Conservation (phyloP, 495 filamentous ascomycete genomes). For the Monascus purpureus region DNA sequence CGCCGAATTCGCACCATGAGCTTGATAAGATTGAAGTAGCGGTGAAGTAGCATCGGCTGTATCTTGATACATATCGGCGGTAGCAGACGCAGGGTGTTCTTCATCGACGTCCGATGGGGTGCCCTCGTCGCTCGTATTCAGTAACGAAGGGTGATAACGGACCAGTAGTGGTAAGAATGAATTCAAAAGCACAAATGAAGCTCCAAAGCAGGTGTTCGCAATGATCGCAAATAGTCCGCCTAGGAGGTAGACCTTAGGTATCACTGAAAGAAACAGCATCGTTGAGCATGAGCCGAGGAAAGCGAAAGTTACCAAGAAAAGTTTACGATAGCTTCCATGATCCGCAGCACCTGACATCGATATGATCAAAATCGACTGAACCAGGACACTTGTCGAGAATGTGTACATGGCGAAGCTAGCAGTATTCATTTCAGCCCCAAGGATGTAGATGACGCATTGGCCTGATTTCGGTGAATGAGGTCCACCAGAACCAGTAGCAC, state of each 20-base stretch:
- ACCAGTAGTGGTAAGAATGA: slow-evolving; percentile 74
- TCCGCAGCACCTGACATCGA: slow-evolving; percentile 94
- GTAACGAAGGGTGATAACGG: slow-evolving; percentile 50
- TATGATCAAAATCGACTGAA: slow-evolving; percentile 82
- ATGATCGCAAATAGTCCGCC: slow-evolving; percentile 74
- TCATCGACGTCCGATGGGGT: neutral
- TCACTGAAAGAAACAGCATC: slow-evolving; percentile 78
- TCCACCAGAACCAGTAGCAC: slow-evolving; percentile 16
- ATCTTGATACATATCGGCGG: neutral
- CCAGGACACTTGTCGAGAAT: slow-evolving; percentile 78
- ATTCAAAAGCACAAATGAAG: slow-evolving; percentile 75
- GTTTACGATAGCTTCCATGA: slow-evolving; percentile 87
- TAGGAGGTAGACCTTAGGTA: slow-evolving; percentile 59
- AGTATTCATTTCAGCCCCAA: slow-evolving; percentile 83
- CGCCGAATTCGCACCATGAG: slow-evolving; percentile 2
- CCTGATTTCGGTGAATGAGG: slow-evolving; percentile 19
- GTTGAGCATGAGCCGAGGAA: slow-evolving; percentile 66
- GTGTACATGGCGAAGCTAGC: slow-evolving; percentile 98
- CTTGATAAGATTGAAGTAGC: slow-evolving; percentile 10
- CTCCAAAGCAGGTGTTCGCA: slow-evolving; percentile 80
- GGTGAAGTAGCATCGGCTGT: slow-evolving; percentile 21
- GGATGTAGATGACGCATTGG: slow-evolving; percentile 71
- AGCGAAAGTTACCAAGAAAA: slow-evolving; percentile 68
- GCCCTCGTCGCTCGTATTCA: slow-evolving; percentile 4
- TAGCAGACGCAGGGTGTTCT: neutral